Base-by-base conservation (phyloP, 805 yeast genomes). In the Starmerella roubikii region DNA sequence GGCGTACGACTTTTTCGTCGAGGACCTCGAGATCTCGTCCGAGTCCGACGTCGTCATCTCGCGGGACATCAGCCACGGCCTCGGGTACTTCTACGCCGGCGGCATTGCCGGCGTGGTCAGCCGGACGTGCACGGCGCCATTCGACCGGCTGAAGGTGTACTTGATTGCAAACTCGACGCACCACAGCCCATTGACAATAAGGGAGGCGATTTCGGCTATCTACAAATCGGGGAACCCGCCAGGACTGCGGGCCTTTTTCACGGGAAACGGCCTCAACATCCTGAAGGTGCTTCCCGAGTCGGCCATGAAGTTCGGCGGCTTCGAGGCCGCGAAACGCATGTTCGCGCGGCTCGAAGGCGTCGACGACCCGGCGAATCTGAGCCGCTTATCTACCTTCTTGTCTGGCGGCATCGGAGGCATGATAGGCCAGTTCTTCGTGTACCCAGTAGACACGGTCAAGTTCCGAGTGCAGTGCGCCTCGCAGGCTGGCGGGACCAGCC, bases 341-440 rank as follows among this genome's bases (percentile, higher is more conserved):
- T 64, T 91, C 53, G 78, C 93, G 17, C 56, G 63, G 21, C 42
- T 86, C 7, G 95, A 84, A 59, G 93, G 93, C 12, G 76, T 74
- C 6, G 67, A 67, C 11, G 86, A 79, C 53, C 69, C 78, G 2
- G 59, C 78, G 1, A 71, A 81, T 32, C 61, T 88, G 39, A 80
- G 94, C 0, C 74, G 76, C 46, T 54, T 71, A 1, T 71, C 96
- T 1, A 85, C 95, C 0, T 91, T 85, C 55, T 57, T 83, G 24
- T 85, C 95, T 19, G 98, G 98, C 60, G 98, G 98, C 35, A 56
- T 91, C 31, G 98, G 96, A 30, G 98, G 98, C 55, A 93, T 91
- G 41, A 73, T 77, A 20, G 80, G 96, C 1, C 98, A 91, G 59
- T 74, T 86, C 52, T 70, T 91, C 0, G 94, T 88, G 3, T 91